Base-by-base conservation (phyloP, 345 rosid genomes). In the Populus euphratica region DNA sequence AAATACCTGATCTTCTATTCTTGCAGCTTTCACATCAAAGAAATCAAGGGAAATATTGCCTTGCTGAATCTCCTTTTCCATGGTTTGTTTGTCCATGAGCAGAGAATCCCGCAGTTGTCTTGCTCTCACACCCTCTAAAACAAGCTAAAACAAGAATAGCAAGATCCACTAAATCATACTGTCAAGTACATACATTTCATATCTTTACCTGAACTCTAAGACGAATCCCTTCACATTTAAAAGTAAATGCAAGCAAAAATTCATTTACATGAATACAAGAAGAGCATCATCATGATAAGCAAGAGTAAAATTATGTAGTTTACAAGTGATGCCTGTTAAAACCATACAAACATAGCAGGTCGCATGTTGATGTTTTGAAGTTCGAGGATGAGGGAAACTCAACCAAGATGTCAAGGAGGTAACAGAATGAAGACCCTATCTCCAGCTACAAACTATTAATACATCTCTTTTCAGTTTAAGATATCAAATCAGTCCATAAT, bases 1-100 rank as follows among this genome's bases (percentile, higher is more conserved):
- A 69, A 50, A 4, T 85, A 94, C 99, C 96, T 94, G 98, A 76
- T 96, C 97, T 78, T 92, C 97, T 72, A 94, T 88, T 83, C 91
- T 89, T 70, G 83, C 85, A 72, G 89, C 85, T 85, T 87, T 96
- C 76, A 88, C 88, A 76, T 89, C 84, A 66, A 83, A 89, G 79
- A 92, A 89, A 74, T 89, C 92, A 54, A 88, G 84, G 79, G 91
- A 87, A 72, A 89, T 78, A 85, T 83, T 88, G 68, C 91, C 93
- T 81, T 83, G 92, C 80, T 92, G 97, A 80, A 89, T 87, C 78
- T 91, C 92, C 84, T 84, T 92, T 65, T 86, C 92, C 86, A 89
- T 86, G 23, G 78, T 86, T 72, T 69, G 77, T 72, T 89, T 96
- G 70, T 94, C 97, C 68, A 88, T 85, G 27, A 78, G 83, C 49